Conservation (phyloP, 805 yeast species). For the Candida easanensis region DNA sequence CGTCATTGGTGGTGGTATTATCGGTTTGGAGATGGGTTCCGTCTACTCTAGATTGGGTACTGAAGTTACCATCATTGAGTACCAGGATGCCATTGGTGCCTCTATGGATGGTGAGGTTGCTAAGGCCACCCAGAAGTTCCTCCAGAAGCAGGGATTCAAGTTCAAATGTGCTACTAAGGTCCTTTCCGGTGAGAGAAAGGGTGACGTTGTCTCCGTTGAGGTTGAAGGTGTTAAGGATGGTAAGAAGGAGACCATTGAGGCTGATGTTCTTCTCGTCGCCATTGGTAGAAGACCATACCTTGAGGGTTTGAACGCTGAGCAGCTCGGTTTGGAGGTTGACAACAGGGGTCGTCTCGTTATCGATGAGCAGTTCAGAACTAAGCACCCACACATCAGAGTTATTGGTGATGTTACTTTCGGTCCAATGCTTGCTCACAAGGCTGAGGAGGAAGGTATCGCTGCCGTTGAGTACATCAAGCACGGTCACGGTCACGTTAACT, state of each 20-base stretch:
- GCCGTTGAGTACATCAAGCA: slow-evolving; percentile 91
- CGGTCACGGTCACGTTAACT: slow-evolving; percentile 98
- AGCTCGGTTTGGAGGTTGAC: slow-evolving; percentile 86
- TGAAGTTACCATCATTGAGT: slow-evolving; percentile 93
- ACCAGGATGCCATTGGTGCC: slow-evolving; percentile 89
- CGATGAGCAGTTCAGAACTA: slow-evolving; percentile 90
- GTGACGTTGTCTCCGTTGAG: slow-evolving; percentile 82
- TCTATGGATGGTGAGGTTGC: slow-evolving; percentile 98
- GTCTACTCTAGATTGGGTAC: slow-evolving; percentile 95
- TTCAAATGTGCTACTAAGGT: slow-evolving; percentile 94
- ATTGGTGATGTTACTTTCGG: slow-evolving; percentile 99
- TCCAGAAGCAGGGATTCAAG: slow-evolving; percentile 92
- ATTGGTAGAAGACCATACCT: slow-evolving; percentile 99
- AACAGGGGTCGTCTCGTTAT: slow-evolving; percentile 91
- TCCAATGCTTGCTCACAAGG: slow-evolving; percentile 99
- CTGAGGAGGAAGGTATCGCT: slow-evolving; percentile 99
- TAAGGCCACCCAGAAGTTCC: slow-evolving; percentile 81
- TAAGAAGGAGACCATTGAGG: slow-evolving; percentile 71
- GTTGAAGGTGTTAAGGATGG: slow-evolving; percentile 89
- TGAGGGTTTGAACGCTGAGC: slow-evolving; percentile 84
- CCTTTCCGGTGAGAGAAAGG: slow-evolving; percentile 78
- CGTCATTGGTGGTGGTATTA: slow-evolving; percentile 98
- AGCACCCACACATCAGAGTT: slow-evolving; percentile 89
- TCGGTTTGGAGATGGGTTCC: slow-evolving; percentile 99
- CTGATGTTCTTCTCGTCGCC: slow-evolving; percentile 94